phyloP scores from a whole-genome alignment of 2,329 filamentous ascomycete species.

The Penicillium griseofulvum region DNA sequence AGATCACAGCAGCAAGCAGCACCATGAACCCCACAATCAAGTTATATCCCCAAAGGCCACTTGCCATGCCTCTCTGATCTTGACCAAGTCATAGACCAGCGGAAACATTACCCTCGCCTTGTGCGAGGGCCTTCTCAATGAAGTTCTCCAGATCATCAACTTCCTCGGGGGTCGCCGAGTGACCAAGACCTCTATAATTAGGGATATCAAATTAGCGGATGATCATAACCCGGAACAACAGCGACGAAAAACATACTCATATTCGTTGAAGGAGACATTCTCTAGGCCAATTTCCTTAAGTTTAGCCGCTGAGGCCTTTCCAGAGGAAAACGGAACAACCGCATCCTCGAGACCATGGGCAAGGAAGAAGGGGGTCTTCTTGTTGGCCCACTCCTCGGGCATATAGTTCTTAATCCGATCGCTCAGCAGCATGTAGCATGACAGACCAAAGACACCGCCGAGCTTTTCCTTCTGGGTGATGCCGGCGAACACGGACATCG shows the following conservation, averaged over 20 bases:
- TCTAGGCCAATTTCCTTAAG: conserved; percentile 67
- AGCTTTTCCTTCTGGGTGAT: conserved; percentile 71
- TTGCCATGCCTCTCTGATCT: not conserved
- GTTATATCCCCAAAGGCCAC: conserved; percentile 14
- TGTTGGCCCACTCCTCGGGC: conserved; percentile 59
- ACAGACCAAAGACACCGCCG: conserved; percentile 84
- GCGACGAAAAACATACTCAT: conserved; percentile 56
- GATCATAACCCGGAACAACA: not conserved
- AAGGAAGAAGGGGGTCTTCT: conserved; percentile 81
- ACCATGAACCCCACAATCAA: conserved; percentile 26
- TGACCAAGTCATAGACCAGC: conserved; percentile 38
- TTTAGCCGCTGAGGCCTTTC: conserved; percentile 62
- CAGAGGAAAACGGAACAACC: conserved; percentile 69
- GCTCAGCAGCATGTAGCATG: conserved; percentile 73
- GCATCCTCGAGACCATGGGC: conserved; percentile 78
- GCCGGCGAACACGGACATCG: conserved; percentile 78
- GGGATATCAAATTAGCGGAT: conserved; percentile 7
- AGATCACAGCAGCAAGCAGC: conserved; percentile 23
- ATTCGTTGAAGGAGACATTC: conserved; percentile 71
- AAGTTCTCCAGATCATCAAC: conserved; percentile 75
- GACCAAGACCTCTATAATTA: conserved; percentile 60
- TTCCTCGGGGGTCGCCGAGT: conserved; percentile 74
- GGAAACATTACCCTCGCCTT: conserved; percentile 34
- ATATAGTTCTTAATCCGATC: conserved; percentile 60
- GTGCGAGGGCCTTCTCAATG: conserved; percentile 53